phyloP scores from a whole-genome alignment of 768 basidiomycete genomes.

The Solioccasus polychromus region DNA sequence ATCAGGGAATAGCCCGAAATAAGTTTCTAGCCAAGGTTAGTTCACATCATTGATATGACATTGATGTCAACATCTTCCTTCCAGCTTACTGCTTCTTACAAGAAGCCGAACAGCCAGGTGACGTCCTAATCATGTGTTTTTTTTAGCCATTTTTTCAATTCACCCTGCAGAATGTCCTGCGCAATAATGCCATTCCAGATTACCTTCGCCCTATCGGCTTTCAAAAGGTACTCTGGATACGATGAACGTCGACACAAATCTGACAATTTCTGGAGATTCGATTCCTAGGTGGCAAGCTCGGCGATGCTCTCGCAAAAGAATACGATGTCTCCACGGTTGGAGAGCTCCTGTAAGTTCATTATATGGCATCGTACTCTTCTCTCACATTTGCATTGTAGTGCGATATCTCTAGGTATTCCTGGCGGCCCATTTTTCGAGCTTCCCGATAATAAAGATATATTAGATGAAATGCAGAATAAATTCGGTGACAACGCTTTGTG shows the following conservation, averaged over 20 bases:
- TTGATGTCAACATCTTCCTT: constrained; percentile 2
- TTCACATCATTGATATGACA: constrained; percentile 1
- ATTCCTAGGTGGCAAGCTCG: constrained; percentile 93
- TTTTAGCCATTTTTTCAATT: constrained; percentile 1
- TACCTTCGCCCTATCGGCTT: constrained; percentile 87
- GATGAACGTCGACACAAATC: background rate
- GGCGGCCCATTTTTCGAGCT: background rate
- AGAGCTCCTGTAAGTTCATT: constrained; percentile 73
- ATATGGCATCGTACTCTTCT: background rate
- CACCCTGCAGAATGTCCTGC: constrained; percentile 66
- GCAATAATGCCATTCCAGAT: constrained; percentile 77
- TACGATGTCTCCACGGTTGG: constrained; percentile 88
- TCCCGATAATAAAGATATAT: constrained; percentile 5
- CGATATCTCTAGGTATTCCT: constrained; percentile 53
- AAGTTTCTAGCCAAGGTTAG: constrained; percentile 92
- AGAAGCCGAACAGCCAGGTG: constrained; percentile 88
- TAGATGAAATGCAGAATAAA: constrained; percentile 76
- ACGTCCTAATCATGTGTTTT: constrained; percentile 4
- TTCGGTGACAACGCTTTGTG: constrained; percentile 84
- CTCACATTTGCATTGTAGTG: constrained; percentile 33
- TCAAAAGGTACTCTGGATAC: constrained; percentile 57
- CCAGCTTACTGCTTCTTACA: constrained; percentile 86
- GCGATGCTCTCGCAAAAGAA: constrained; percentile 79
- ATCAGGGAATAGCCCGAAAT: constrained; percentile 84
- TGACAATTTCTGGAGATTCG: constrained; percentile 60